Percentiles rank a stretch among this genome's conserved stretches.
Evolutionary conservation across 768 basidiomycete species (phyloP).

Genomic region (Gyrodon lividus): DNA sequence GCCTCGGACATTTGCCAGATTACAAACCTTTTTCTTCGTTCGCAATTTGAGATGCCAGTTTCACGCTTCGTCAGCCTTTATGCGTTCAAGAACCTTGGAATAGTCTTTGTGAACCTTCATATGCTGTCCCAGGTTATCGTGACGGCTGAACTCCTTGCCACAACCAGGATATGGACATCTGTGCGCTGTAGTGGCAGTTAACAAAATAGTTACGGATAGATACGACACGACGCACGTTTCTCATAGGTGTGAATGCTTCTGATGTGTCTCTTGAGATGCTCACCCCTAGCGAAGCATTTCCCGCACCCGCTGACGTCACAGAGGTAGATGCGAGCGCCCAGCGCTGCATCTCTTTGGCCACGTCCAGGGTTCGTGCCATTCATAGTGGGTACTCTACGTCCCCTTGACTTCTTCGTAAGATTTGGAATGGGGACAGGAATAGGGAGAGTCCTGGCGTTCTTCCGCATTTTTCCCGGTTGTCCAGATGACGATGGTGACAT

Average conservation of each 20-base stretch:
- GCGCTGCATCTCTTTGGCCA: constrained; percentile 36
- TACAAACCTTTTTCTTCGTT: constrained; percentile 16
- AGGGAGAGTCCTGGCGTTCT: constrained; percentile 43
- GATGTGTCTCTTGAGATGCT: constrained; percentile 89
- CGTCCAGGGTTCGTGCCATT: constrained; percentile 29
- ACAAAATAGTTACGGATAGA: constrained; percentile 4
- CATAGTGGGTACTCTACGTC: constrained; percentile 61
- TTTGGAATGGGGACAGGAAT: constrained; percentile 65
- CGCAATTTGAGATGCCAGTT: background rate
- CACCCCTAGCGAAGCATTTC: constrained; percentile 84
- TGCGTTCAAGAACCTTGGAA: constrained; percentile 27
- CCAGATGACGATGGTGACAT: constrained; percentile 28
- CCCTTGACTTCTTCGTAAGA: constrained; percentile 70
- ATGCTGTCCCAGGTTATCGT: constrained; percentile 88
- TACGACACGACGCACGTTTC: constrained; percentile 62
- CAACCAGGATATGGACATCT: constrained; percentile 79
- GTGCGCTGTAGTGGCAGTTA: constrained; percentile 53
- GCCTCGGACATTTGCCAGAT: constrained; percentile 23
- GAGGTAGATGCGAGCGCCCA: constrained; percentile 55
- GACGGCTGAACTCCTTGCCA: constrained; percentile 80
- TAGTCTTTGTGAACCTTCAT: constrained; percentile 71
- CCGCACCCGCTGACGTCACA: constrained; percentile 83
- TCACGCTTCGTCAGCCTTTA: constrained; percentile 23
- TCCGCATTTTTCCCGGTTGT: constrained; percentile 29
- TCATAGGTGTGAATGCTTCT: constrained; percentile 89